phyloP scores from a whole-genome alignment of 2,329 filamentous ascomycete species.

The Neonectria neomacrospora region DNA sequence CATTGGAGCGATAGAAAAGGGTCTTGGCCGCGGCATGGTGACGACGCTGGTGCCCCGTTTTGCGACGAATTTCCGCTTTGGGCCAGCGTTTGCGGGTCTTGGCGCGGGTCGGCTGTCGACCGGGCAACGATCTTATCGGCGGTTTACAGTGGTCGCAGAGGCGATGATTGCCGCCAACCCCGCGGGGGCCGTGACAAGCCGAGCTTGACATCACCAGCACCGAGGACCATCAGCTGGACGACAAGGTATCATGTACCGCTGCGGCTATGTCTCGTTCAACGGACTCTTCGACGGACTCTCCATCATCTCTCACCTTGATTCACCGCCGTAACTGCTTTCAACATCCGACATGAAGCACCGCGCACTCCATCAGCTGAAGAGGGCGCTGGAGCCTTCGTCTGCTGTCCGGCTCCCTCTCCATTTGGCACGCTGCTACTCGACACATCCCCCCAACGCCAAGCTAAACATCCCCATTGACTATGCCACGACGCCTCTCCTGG shows the following conservation, averaged over 20 bases:
- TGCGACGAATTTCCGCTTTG: constrained; percentile 39
- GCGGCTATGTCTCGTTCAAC: constrained; percentile 28
- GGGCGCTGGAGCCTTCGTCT: constrained; percentile 40
- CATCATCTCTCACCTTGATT: constrained; percentile 23
- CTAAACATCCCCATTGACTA: constrained; percentile 93
- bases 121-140: constrained; percentile 54
- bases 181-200: constrained; percentile 53
- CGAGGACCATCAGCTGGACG: constrained; percentile 43
- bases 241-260: constrained; percentile 35
- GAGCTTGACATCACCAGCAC: constrained; percentile 48
- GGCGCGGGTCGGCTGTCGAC: constrained; percentile 49
- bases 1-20: constrained; percentile 13
- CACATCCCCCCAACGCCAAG: constrained; percentile 67
- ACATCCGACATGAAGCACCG: constrained; percentile 49
- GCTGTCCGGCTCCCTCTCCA: constrained; percentile 33
- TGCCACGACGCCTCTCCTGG: constrained; percentile 80
- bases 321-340: constrained; percentile 14
- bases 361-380: constrained; percentile 46
- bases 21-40: constrained; percentile 26
- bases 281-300: constrained; percentile 26
- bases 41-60: constrained; percentile 27
- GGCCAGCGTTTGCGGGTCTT: constrained; percentile 36
- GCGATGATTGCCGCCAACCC: constrained; percentile 45
- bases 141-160: constrained; percentile 30
- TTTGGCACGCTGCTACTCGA: constrained; percentile 59